Conservation (phyloP, 805 yeast species). For the Cyberlindnera nakhonratchasimensis region DNA sequence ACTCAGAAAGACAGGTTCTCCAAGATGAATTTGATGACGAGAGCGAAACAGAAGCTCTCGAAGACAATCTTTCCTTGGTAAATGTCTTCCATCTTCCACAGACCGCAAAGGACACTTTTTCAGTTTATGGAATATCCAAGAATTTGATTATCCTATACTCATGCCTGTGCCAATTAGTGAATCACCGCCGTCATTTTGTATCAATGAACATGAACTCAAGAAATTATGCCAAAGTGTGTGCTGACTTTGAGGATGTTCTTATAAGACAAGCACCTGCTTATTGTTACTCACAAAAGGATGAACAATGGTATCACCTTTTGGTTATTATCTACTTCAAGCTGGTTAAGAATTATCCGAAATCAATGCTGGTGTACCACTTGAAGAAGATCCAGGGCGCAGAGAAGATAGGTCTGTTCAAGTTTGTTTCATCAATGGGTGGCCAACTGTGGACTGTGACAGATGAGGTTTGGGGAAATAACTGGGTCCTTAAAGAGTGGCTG, state of each 20-base stretch:
- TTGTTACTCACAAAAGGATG: constrained; percentile 8
- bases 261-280: constrained; percentile 22
- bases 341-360: constrained; percentile 24
- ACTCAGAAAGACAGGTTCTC: background rate
- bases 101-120: background rate
- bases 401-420: constrained; percentile 1
- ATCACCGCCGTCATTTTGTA: constrained; percentile 41
- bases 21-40: constrained; percentile 3
- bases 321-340: constrained; percentile 20
- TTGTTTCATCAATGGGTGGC: constrained; percentile 8
- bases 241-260: constrained; percentile 42
- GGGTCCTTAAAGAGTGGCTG: constrained; percentile 17
- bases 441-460: constrained; percentile 1
- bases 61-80: constrained; percentile 5
- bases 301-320: constrained; percentile 18
- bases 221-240: constrained; percentile 45
- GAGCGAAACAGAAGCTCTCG: constrained; percentile 2
- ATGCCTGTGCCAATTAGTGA: constrained; percentile 40
- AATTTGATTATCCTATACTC: constrained; percentile 34
- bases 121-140: constrained; percentile 20
- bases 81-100: constrained; percentile 9
- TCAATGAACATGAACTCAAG: constrained; percentile 37
- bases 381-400: constrained; percentile 2
- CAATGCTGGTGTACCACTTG: constrained; percentile 15
- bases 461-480: constrained; percentile 16